Evolutionary conservation across 2,329 filamentous ascomycete genomes (phyloP), one percentile per base, ranked within the genome.

Genomic region (Aspergillus latus): DNA sequence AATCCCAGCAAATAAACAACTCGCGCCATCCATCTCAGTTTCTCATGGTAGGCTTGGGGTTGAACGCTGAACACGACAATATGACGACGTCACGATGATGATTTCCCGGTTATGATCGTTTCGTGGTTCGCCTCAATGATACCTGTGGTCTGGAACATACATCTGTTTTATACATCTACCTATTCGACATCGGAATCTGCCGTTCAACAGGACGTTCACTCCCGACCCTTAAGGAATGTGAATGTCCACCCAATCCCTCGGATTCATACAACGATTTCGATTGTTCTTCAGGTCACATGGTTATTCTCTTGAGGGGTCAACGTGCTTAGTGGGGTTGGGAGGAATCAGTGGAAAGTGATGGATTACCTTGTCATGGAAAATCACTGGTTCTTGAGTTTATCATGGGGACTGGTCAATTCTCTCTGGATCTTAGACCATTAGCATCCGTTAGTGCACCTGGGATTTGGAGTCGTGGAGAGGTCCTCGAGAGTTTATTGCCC

Each of bases 1-100:
- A 77, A 78, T 71, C 67, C 40, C 71, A 88, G 85, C 79, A 88
- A 88, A 81, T 88, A 88, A 88, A 84, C 82, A 76, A 75, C 77
- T 84, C 80, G 76, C 80, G 76, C 78, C 68, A 71, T 78, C 76
- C 77, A 78, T 80, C 81, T 83, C 82, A 74, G 75, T 72, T 70
- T 69, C 67, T 63, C 66, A 66, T 68, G 65, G 61, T 64, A 66
- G 62, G 65, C 69, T 68, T 67, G 65, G 53, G 37, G 68, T 70
- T 73, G 68, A 74, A 72, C 66, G 67, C 65, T 69, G 62, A 74
- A 73, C 66, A 73, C 66, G 71, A 72, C 66, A 72, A 52, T 56
- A 61, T 57, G 57, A 60, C 63, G 62, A 70, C 64, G 65, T 67
- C 59, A 65, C 64, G 66, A 71, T 67, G 64, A 65, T 68, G 67